Evolutionary conservation across 371 early-diverging fungal species (phyloP).

Genomic region (Umbelopsis sp.): DNA sequence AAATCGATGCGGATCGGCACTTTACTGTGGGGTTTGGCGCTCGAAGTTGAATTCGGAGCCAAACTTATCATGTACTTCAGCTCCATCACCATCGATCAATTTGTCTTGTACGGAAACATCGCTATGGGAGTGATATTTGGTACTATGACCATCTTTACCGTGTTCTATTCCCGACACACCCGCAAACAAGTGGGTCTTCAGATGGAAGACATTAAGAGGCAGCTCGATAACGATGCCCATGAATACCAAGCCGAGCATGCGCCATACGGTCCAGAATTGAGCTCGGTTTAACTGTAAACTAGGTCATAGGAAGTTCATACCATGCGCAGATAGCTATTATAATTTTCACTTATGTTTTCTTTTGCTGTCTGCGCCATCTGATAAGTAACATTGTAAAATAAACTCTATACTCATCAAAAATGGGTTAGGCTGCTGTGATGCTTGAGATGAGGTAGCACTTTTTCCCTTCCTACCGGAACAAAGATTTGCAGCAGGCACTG

Average conservation of each 20-base stretch:
- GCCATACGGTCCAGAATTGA: neutral
- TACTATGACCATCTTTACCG: conserved; percentile 23
- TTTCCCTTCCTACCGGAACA: no score
- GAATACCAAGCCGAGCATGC: neutral
- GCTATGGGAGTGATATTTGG: conserved; percentile 27
- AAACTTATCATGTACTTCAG: conserved; percentile 41
- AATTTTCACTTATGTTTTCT: no score
- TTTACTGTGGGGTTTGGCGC: conserved; percentile 33
- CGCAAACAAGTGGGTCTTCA: neutral
- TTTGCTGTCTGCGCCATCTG: no score
- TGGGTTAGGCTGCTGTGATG: no score
- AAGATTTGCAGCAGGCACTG: no score
- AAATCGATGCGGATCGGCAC: conserved; percentile 28
- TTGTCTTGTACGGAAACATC: conserved; percentile 41
- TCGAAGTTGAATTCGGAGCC: conserved; percentile 41
- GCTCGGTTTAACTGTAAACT: no score
- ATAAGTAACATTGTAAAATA: no score
- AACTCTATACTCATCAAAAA: no score
- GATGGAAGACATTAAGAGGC: conserved; percentile 3
- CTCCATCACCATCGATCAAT: conserved; percentile 26
- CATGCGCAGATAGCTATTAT: no score
- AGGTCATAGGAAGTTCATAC: no score
- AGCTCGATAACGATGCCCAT: neutral
- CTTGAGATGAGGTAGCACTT: no score
- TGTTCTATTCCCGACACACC: neutral